Conservation (phyloP, 805 yeast genomes). For the Starmerella khaoyaiensis region DNA sequence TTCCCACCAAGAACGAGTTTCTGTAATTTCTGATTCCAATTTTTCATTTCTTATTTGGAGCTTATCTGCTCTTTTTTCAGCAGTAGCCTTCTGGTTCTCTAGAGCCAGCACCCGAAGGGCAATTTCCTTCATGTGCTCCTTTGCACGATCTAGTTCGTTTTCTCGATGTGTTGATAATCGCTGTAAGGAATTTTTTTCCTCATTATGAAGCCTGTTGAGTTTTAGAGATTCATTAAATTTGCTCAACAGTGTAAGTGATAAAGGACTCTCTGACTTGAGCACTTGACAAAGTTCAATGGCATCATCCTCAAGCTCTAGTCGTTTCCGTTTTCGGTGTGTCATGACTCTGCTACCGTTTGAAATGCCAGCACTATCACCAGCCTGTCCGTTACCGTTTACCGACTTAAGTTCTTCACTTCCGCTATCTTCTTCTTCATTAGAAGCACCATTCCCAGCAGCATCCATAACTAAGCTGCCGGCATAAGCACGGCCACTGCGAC, state of each 20-base stretch:
- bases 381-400: neutral
- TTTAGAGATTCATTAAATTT: conserved; percentile 28
- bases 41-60: conserved; percentile 16
- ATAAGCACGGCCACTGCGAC: conserved; percentile 9
- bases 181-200: conserved; percentile 38
- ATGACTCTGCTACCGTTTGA: conserved; percentile 13
- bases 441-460: conserved; percentile 10
- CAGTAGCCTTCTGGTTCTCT: conserved; percentile 17
- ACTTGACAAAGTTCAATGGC: conserved; percentile 1
- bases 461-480: conserved; percentile 25
- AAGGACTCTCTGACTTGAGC: conserved; percentile 7
- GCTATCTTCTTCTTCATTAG: conserved; percentile 17
- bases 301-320: conserved; percentile 9
- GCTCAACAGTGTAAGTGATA: conserved; percentile 6
- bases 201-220: conserved; percentile 30
- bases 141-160: conserved; percentile 34
- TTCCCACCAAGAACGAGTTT: conserved; percentile 11
- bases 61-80: conserved; percentile 23
- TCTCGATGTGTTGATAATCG: conserved; percentile 32
- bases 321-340: neutral
- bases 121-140: conserved; percentile 36
- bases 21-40: conserved; percentile 20
- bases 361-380: conserved; percentile 9
- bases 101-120: conserved; percentile 35
- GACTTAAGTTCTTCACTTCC: conserved; percentile 5